Evolutionary conservation across 78 protist species (phyloP), one percentile per base, ranked within the genome.

Genomic region (Isochrysis galbana): DNA sequence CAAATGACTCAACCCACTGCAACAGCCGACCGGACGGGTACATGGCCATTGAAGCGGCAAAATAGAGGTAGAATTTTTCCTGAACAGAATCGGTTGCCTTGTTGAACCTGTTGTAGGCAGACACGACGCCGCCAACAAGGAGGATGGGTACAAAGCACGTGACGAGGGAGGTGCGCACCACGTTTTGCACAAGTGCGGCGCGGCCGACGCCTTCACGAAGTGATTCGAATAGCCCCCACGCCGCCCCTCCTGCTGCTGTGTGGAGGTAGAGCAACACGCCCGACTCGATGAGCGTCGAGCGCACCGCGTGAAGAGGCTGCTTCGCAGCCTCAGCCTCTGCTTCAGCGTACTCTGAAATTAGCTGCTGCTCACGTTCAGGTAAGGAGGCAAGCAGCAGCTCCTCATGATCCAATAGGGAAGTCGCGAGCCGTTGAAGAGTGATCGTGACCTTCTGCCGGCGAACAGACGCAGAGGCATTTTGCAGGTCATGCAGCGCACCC

Each of bases 161-260:
- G 1, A 95, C 89, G 38, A 94, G 87, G 10, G 96, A 88, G 26
- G 95, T 95, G 86, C 93, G 90, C n/a, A 55, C 38, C 39, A 94
- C 95, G 86, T 86, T 26, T 14, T n/a, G 86, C 0, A 74, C 42
- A 38, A 86, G 70, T 11, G 36, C 84, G 32, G 32, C 21, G 89
- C 23, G 42, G 2, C 29, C 38, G 87, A 77, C 39, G 41, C 93
- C 26, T 47, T 39, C 90, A 51, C 96, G 89, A 21, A 90, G 19
- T 46, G 91, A 72, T 86, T 95, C 96, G 34, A 92, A 42, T 34
- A 86, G 69, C 25, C 97, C 97, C 97, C 97, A 95, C 29, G 70
- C 95, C 48, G 91, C 86, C 34, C 97, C 97, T 89, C 97, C 97
- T 7, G 87, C 93, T 45, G 96, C 95, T 19, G 97, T 95, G 55